These are phyloP conservation scores for Saturnispora hagleri DNA, from an alignment of 805 yeast species.

Conservation along the genomic window DNA sequence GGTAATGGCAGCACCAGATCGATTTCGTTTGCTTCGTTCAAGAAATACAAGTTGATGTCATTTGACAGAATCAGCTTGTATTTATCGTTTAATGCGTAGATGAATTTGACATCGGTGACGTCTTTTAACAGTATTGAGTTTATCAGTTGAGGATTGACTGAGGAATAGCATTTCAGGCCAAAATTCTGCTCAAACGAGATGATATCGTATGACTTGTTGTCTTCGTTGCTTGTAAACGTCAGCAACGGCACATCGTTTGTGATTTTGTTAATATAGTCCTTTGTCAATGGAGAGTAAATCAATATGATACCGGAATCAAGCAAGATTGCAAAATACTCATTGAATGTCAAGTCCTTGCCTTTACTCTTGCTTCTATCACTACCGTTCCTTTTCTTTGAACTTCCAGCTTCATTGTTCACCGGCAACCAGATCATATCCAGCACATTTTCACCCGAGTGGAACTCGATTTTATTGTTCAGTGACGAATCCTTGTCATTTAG, in stretches of 20 bases:
- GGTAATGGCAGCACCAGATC: conserved; percentile 13
- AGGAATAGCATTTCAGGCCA: conserved; percentile 19
- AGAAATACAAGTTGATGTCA: conserved; percentile 3
- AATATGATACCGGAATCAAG: conserved; percentile 31
- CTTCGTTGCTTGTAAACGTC: conserved; percentile 15
- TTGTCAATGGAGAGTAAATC: conserved; percentile 36
- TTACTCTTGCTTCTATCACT: conserved; percentile 7
- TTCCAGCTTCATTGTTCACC: background rate
- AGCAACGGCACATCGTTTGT: conserved; percentile 24
- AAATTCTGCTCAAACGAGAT: conserved; percentile 26
- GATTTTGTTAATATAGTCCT: conserved; percentile 31
- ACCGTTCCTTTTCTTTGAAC: conserved; percentile 8
- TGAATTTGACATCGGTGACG: conserved; percentile 12
- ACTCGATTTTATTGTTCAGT: conserved; percentile 28
- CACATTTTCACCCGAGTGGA: conserved; percentile 33
- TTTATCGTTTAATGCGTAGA: background rate
- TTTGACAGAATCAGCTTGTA: conserved; percentile 8
- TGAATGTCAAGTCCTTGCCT: background rate
- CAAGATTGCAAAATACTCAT: conserved; percentile 18
- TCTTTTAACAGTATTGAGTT: conserved; percentile 13
- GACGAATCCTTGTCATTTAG: conserved; percentile 10
- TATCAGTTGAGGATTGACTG: conserved; percentile 17
- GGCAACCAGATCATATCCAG: conserved; percentile 31
- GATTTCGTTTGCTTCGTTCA: conserved; percentile 5
- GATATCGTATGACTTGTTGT: conserved; percentile 12